phyloP scores from a whole-genome alignment of 2,329 filamentous ascomycete genomes.

The Geosmithia putterillii region DNA sequence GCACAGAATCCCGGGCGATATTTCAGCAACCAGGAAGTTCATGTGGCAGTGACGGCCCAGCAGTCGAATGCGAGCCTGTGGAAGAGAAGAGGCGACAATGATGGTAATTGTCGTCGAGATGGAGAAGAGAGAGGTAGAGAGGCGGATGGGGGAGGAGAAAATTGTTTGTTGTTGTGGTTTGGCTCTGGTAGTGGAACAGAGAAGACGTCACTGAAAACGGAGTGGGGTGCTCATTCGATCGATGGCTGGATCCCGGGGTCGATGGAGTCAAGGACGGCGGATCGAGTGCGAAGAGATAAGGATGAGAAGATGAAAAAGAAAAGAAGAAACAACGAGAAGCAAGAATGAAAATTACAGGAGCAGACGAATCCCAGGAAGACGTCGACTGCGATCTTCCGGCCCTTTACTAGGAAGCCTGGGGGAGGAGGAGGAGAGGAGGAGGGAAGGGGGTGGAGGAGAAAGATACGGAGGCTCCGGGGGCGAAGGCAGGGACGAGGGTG shows the following conservation, averaged over 20 bases:
- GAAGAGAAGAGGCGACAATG: background rate
- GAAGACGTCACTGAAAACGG: background rate
- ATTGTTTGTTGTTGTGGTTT: background rate
- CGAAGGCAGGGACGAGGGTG: background rate
- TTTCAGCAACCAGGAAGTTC: slow-evolving; percentile 21
- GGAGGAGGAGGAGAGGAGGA: background rate
- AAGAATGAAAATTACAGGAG: background rate
- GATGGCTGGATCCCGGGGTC: too few relatives aligned
- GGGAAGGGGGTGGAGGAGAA: background rate
- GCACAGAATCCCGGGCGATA: slow-evolving; percentile 19
- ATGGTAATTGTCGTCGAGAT: too few relatives aligned
- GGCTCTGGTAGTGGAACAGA: background rate
- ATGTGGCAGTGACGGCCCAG: background rate
- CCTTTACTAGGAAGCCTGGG: background rate
- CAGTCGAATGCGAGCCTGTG: background rate
- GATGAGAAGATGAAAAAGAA: background rate
- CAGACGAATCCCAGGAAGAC: background rate
- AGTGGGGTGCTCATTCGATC: too few relatives aligned
- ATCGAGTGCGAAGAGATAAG: background rate
- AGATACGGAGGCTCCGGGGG: background rate
- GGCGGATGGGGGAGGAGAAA: background rate
- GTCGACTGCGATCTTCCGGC: background rate
- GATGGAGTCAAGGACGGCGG: background rate
- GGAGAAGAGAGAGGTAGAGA: too few relatives aligned
- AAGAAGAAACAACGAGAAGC: background rate